These are phyloP conservation scores for Pulveroboletus sp. DNA, from an alignment of 768 basidiomycete genomes.

Conservation along the genomic window DNA sequence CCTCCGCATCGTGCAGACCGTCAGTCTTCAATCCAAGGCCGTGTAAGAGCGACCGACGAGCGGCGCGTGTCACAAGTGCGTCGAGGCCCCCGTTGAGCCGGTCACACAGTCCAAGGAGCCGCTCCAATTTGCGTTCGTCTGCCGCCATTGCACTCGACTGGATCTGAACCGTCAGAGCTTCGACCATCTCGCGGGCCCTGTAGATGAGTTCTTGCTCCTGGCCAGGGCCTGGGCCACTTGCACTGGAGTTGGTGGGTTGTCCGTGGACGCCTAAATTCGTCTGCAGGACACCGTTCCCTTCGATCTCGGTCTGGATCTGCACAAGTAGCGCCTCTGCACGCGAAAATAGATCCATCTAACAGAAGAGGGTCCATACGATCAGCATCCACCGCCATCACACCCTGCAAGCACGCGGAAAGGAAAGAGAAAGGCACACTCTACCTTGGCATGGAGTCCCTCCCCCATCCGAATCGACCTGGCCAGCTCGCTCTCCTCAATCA, in stretches of 20 bases:
- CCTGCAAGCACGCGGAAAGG: not conserved
- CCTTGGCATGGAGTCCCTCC: slow-evolving; percentile 37
- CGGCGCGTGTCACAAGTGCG: slow-evolving; percentile 36
- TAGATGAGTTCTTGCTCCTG: slow-evolving; percentile 38
- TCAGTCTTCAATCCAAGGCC: slow-evolving; percentile 43
- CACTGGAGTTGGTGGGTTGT: not conserved
- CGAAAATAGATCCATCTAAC: slow-evolving; percentile 10
- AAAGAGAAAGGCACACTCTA: slow-evolving; percentile 32
- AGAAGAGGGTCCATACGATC: not conserved
- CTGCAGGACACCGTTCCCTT: not conserved
- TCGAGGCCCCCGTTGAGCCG: slow-evolving; percentile 54
- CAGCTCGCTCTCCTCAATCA: slow-evolving; percentile 83
- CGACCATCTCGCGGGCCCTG: slow-evolving; percentile 48
- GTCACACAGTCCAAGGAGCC: slow-evolving; percentile 71
- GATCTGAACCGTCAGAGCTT: slow-evolving; percentile 49
- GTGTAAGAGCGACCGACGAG: slow-evolving; percentile 39
- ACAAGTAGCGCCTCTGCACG: slow-evolving; percentile 41
- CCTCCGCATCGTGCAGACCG: slow-evolving; percentile 22
- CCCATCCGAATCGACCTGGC: slow-evolving; percentile 61
- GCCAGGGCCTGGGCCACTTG: not conserved
- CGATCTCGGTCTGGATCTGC: slow-evolving; percentile 31
- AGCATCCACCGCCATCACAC: not conserved
- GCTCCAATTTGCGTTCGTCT: slow-evolving; percentile 59
- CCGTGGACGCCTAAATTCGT: not conserved
- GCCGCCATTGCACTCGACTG: slow-evolving; percentile 38